Base-by-base conservation (phyloP, 805 yeast species). In the Myxozyma lipomycoides region DNA sequence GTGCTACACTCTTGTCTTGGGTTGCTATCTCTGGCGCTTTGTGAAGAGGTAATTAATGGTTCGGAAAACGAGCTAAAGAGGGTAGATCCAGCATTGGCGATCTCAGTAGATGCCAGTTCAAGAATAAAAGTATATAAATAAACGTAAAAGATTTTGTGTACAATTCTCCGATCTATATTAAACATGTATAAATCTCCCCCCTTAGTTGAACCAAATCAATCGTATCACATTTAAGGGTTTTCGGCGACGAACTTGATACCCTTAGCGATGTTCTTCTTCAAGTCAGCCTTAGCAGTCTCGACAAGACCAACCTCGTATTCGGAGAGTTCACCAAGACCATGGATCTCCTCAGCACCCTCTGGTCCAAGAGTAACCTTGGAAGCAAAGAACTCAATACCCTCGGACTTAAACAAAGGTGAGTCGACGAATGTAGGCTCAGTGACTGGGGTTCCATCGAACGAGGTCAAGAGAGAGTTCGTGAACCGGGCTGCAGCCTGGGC, bases 321-420 rank as follows among this genome's bases (percentile, higher is more conserved):
- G 51, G 84, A 75, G 66, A 88, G 70, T 61, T 74, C 71, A 66
- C 95, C 95, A 66, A 93, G 76, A 32, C 72, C 67, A 60, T 82
- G 84, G 62, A 83, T 70, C 63, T 73, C 72, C 69, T 76, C 75
- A 62, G 82, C 87, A 74, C 93, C 93, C 57, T 80, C 78, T 55
- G 77, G 77, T 62, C 98, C 98, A 67, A 91, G 82, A 64, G 95
- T 86, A 62, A 93, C 95, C 74, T 82, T 84, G 62, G 96, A 84
- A 48, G 98, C 89, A 78, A 93, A 93, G 86, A 90, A 93, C 59
- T 88, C 91, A 65, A 93, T 86, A 69, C 98, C 98, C 77, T 90
- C 96, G 50, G 69, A 66, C 78, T 82, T 81, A 82, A 79, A 84
- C 68, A 84, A 77, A 61, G 91, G 91, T 56, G 85, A 79, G 72